phyloP scores from a whole-genome alignment of 345 rosid species.

The Ceriops tagal region DNA sequence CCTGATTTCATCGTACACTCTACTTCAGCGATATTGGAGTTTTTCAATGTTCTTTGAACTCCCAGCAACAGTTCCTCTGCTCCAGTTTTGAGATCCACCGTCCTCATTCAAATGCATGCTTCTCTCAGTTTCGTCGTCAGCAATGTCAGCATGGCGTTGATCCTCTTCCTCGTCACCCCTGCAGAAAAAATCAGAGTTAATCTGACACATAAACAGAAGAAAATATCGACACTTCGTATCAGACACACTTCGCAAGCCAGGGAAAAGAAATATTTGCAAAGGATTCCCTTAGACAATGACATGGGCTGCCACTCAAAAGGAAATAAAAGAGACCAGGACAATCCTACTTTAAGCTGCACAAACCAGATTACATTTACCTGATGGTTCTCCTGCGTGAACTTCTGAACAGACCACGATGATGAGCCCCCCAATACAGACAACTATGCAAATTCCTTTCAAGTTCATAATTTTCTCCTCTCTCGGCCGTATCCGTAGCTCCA shows the following conservation, averaged over 20 bases:
- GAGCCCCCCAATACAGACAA: constrained; percentile 74
- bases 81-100: constrained; percentile 11
- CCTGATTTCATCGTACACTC: constrained; percentile 70
- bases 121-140: constrained; percentile 37
- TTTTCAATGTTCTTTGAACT: constrained; percentile 13
- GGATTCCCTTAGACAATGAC: too few relatives aligned
- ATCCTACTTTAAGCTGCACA: too few relatives aligned
- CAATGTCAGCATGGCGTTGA: constrained; percentile 22
- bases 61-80: constrained; percentile 11
- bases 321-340: too few relatives aligned
- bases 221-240: too few relatives aligned
- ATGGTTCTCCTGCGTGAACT: constrained; percentile 65
- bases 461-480: constrained; percentile 18
- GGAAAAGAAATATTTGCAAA: too few relatives aligned
- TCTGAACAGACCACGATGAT: constrained; percentile 82
- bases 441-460: constrained; percentile 64
- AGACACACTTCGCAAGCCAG: too few relatives aligned
- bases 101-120: constrained; percentile 44
- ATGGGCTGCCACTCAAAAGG: too few relatives aligned
- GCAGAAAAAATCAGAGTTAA: constrained; percentile 1
- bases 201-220: too few relatives aligned
- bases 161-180: constrained; percentile 56
- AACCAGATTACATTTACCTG: constrained; percentile 38
- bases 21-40: constrained; percentile 46
- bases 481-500: not conserved